Evolutionary conservation across 768 basidiomycete genomes (phyloP).

Genomic region (Udeniomyces megalosporus): DNA sequence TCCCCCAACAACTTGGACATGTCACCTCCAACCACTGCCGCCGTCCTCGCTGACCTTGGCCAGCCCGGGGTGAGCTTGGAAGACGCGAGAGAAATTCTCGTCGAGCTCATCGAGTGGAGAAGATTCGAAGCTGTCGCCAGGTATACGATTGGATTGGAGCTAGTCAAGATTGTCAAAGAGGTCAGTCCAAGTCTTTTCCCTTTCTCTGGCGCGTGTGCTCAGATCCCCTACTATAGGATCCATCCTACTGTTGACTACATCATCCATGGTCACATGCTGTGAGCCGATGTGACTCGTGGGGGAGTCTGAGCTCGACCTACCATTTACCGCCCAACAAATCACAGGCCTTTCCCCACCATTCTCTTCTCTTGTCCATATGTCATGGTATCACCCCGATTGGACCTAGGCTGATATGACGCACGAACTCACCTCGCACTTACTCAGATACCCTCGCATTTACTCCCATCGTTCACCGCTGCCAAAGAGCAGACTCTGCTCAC

Average conservation of each 20-base stretch:
- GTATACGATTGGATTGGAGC: background rate
- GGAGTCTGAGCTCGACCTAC: too few relatives aligned
- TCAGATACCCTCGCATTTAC: background rate
- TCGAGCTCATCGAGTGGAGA: slow-evolving; percentile 6
- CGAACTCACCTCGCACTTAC: background rate
- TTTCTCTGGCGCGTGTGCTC: too few relatives aligned
- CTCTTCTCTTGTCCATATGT: too few relatives aligned
- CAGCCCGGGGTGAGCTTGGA: background rate
- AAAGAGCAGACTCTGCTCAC: background rate
- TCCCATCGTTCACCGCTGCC: background rate
- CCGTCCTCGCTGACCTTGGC: background rate
- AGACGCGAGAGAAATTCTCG: background rate
- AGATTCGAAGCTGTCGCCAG: background rate
- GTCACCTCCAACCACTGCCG: background rate
- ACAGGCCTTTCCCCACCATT: too few relatives aligned
- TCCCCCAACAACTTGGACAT: background rate
- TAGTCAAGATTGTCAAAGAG: background rate
- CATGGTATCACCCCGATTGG: too few relatives aligned
- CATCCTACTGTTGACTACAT: background rate
- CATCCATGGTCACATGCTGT: background rate
- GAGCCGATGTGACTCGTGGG: background rate
- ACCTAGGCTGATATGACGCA: background rate
- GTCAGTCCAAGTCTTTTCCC: background rate
- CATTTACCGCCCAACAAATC: too few relatives aligned
- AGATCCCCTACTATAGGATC: too few relatives aligned